Conservation (phyloP, 2,329 filamentous ascomycete species). For the Trichoderma sp. region DNA sequence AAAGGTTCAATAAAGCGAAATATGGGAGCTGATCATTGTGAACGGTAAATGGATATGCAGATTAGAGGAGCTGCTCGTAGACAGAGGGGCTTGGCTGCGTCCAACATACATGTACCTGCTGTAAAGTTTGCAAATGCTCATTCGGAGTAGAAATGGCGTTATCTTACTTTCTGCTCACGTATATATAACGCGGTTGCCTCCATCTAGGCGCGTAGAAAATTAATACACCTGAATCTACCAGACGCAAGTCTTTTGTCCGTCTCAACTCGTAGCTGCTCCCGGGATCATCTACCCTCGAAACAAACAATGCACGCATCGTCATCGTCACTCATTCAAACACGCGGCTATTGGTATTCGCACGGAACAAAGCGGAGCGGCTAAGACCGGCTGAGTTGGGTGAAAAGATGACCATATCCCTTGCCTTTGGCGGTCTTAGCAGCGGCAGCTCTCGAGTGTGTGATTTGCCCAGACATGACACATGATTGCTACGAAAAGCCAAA, state of each 20-base stretch:
- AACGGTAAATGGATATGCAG: not conserved
- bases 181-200: not conserved
- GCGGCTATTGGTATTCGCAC: not conserved
- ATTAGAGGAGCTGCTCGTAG: not conserved
- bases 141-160: slow-evolving; percentile 1
- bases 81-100: not conserved
- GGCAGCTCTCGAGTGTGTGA: not conserved
- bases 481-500: not conserved
- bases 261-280: too few species aligned
- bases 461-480: not conserved
- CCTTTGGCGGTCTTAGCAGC: not conserved
- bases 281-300: not conserved
- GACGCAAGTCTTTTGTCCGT: not conserved
- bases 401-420: slow-evolving; percentile 1
- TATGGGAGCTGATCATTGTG: not conserved
- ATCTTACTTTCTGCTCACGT: not conserved
- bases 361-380: slow-evolving; percentile 6
- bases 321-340: not conserved
- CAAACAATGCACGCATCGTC: not conserved
- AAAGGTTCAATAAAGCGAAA: not conserved
- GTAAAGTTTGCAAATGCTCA: not conserved
- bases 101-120: not conserved
- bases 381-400: slow-evolving; percentile 7
- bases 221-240: not conserved
- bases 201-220: not conserved